Evolutionary conservation across 2,329 filamentous ascomycete genomes (phyloP).

Genomic region (Drechslerella dactyloides): DNA sequence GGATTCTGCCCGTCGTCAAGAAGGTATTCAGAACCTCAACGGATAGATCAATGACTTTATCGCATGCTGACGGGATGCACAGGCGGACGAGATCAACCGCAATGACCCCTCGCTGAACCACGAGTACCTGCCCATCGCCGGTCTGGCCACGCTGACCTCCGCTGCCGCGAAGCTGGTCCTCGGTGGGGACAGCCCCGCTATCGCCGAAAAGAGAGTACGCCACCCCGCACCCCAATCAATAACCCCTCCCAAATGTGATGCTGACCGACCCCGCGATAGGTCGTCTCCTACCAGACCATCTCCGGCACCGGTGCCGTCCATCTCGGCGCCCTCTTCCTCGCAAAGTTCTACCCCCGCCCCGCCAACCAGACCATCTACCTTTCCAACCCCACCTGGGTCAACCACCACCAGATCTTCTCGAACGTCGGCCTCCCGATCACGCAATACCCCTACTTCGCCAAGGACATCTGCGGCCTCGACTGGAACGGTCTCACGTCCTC

Average conservation of each 20-base stretch:
- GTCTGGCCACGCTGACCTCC: conserved; percentile 90
- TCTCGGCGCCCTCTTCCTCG: conserved; percentile 90
- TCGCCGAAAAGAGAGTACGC: conserved; percentile 65
- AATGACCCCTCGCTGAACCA: conserved; percentile 75
- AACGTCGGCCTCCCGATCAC: conserved; percentile 89
- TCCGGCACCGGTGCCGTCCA: conserved; percentile 95
- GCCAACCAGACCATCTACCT: conserved; percentile 87
- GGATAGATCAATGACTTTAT: conserved; percentile 65
- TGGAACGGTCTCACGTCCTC: conserved; percentile 92
- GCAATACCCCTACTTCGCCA: conserved; percentile 99
- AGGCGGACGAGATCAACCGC: conserved; percentile 68
- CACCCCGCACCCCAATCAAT: not conserved
- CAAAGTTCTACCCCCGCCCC: conserved; percentile 85
- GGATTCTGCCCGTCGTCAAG: conserved; percentile 87
- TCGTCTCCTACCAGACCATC: conserved; percentile 96
- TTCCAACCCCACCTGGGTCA: conserved; percentile 94
- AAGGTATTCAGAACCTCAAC: conserved; percentile 20
- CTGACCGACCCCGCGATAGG: conserved; percentile 60
- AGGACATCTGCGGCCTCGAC: conserved; percentile 96
- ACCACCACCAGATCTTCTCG: conserved; percentile 95
- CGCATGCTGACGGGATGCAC: conserved; percentile 68
- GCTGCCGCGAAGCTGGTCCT: conserved; percentile 91
- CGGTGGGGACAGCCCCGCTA: conserved; percentile 76
- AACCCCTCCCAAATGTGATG: not conserved
- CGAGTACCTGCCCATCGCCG: conserved; percentile 97